phyloP scores from a whole-genome alignment of 768 basidiomycete species.

The Lanmaoa pseudosensibilis region DNA sequence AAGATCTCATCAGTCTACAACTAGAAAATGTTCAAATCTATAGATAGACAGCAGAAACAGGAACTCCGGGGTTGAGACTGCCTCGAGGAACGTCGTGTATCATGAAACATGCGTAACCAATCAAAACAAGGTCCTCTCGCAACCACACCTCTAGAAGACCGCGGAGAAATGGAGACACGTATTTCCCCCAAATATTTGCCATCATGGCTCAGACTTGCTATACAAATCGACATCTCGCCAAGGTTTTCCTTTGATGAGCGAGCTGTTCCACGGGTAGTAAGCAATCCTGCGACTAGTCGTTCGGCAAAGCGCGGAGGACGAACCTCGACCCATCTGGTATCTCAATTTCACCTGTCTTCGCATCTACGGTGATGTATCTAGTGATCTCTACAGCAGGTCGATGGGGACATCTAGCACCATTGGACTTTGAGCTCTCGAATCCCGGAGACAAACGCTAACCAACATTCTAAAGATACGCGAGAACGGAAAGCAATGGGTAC shows the following conservation, averaged over 20 bases:
- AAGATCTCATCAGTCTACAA: slow-evolving; percentile 16
- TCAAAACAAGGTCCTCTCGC: slow-evolving; percentile 6
- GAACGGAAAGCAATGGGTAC: slow-evolving; percentile 67
- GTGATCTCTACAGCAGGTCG: slow-evolving; percentile 73
- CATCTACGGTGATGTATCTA: slow-evolving; percentile 48
- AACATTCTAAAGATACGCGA: slow-evolving; percentile 75
- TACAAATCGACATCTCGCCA: slow-evolving; percentile 35
- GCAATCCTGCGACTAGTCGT: not conserved
- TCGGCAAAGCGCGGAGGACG: slow-evolving; percentile 22
- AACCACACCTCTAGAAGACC: slow-evolving; percentile 13
- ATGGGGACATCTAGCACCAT: slow-evolving; percentile 55
- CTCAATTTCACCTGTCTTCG: slow-evolving; percentile 49
- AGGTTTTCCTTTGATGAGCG: slow-evolving; percentile 31
- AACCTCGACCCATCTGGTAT: slow-evolving; percentile 46
- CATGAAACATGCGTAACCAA: slow-evolving; percentile 26
- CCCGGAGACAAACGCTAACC: slow-evolving; percentile 25
- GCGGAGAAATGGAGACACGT: slow-evolving; percentile 23
- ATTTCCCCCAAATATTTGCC: slow-evolving; percentile 5
- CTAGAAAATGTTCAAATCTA: slow-evolving; percentile 18
- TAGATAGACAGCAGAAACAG: slow-evolving; percentile 33
- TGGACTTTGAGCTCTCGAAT: slow-evolving; percentile 4
- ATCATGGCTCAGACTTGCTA: slow-evolving; percentile 14
- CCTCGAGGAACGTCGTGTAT: slow-evolving; percentile 21
- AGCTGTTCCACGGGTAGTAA: slow-evolving; percentile 26
- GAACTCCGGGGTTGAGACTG: slow-evolving; percentile 25